A percentile compares a stretch with the other conserved stretches of the same genome.
These are phyloP conservation scores for Aspergillus fumigatus DNA, from an alignment of 2,329 filamentous ascomycete genomes.

Conservation along the genomic window DNA sequence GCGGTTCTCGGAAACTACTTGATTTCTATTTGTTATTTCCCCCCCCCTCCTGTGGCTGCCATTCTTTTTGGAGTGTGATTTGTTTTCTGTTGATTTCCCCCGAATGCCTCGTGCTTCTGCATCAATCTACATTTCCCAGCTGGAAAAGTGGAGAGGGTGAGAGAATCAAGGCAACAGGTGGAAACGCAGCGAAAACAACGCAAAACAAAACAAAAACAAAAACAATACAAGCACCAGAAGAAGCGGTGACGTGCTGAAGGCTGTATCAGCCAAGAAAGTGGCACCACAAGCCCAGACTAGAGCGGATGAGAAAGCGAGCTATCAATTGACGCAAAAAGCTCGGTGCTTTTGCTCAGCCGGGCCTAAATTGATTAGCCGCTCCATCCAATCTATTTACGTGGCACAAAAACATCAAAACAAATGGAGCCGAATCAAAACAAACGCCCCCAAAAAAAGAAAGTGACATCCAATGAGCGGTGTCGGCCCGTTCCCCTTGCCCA, in stretches of 20 bases:
- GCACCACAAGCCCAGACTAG: neutral
- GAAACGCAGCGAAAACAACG: neutral
- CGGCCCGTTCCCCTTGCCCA: neutral
- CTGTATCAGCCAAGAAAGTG: neutral
- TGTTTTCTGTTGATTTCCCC: neutral
- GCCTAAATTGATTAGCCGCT: constrained; percentile 9
- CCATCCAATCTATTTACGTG: constrained; percentile 13
- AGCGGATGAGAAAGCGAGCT: neutral
- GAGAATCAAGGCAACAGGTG: neutral
- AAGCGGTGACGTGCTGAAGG: neutral
- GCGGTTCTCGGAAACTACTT: constrained; percentile 6
- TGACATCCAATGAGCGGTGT: neutral
- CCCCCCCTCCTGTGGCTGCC: neutral
- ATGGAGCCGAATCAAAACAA: neutral
- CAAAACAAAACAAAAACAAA: neutral
- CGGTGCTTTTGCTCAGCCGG: constrained; percentile 10
- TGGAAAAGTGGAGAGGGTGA: neutral
- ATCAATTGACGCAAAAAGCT: neutral
- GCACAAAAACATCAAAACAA: constrained; percentile 21
- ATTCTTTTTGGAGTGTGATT: neutral
- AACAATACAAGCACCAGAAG: neutral
- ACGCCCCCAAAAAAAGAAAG: neutral
- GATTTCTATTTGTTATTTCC: constrained; percentile 4
- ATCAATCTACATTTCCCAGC: neutral
- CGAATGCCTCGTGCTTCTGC: neutral